A percentile compares a stretch with the other conserved stretches of the same genome.
Evolutionary conservation across 805 yeast genomes (phyloP).

Genomic region (Saturnispora hagleri): DNA sequence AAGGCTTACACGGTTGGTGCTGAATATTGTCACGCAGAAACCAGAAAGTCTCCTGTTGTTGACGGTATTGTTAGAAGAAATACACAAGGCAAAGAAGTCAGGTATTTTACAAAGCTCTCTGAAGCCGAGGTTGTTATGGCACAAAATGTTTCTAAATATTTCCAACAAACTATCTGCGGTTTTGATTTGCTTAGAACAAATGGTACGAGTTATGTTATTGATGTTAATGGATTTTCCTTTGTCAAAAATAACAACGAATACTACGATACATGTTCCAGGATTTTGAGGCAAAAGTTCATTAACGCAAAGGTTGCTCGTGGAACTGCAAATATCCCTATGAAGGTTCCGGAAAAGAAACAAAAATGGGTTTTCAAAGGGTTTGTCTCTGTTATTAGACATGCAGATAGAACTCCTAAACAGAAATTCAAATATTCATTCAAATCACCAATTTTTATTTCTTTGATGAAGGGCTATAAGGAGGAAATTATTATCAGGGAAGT

Average conservation of each 20-base stretch:
- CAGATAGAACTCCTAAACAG: slow-evolving; percentile 97
- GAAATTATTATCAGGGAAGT: slow-evolving; percentile 92
- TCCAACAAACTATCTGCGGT: slow-evolving; percentile 94
- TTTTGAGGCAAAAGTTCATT: slow-evolving; percentile 64
- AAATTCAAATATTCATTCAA: slow-evolving; percentile 93
- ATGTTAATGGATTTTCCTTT: slow-evolving; percentile 95
- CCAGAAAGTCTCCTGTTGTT: slow-evolving; percentile 97
- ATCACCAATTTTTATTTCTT: slow-evolving; percentile 74
- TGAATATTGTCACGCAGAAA: slow-evolving; percentile 90
- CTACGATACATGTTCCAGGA: slow-evolving; percentile 74
- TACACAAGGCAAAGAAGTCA: slow-evolving; percentile 93
- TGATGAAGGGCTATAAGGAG: slow-evolving; percentile 88
- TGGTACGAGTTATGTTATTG: slow-evolving; percentile 86
- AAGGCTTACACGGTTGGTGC: slow-evolving; percentile 97
- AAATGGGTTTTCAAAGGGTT: slow-evolving; percentile 96
- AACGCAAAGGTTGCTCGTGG: slow-evolving; percentile 47
- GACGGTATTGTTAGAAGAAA: slow-evolving; percentile 97
- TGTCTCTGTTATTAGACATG: slow-evolving; percentile 89
- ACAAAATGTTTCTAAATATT: slow-evolving; percentile 56
- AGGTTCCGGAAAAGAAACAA: slow-evolving; percentile 56
- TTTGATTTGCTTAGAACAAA: slow-evolving; percentile 86
- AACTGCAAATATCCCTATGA: slow-evolving; percentile 27
- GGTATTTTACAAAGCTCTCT: slow-evolving; percentile 76
- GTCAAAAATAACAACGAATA: slow-evolving; percentile 86
- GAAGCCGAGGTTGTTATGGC: slow-evolving; percentile 79